Evolutionary conservation across 306 rosid species (phyloP).

Genomic region (Vigna angularis): DNA sequence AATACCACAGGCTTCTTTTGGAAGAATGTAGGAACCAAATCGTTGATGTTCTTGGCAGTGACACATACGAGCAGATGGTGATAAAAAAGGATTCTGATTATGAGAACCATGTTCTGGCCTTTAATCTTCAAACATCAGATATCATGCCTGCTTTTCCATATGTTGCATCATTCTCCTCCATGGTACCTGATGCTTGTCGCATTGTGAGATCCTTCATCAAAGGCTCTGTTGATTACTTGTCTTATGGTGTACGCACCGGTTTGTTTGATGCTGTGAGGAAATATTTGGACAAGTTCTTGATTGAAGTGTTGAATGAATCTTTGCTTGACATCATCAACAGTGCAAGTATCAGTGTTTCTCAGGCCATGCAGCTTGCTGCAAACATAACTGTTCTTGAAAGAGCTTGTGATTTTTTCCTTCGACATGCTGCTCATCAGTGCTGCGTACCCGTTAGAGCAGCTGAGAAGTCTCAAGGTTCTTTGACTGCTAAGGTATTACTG

Average conservation of each 20-base stretch:
- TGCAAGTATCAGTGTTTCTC: conserved; percentile 70
- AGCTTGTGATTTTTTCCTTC: conserved; percentile 88
- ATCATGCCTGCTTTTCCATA: conserved; percentile 93
- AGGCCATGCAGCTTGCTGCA: conserved; percentile 98
- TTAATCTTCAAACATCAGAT: conserved; percentile 76
- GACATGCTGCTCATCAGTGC: conserved; percentile 74
- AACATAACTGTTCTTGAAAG: conserved; percentile 85
- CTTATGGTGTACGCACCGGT: conserved; percentile 59
- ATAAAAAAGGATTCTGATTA: conserved; percentile 82
- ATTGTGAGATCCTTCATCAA: conserved; percentile 83
- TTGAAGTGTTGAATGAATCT: conserved; percentile 72
- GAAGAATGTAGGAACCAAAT: conserved; percentile 69
- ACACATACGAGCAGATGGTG: conserved; percentile 89
- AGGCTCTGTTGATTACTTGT: conserved; percentile 84
- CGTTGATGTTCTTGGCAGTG: conserved; percentile 60
- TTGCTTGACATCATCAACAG: conserved; percentile 67
- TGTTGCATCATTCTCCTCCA: conserved; percentile 84
- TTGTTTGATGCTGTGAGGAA: conserved; percentile 71
- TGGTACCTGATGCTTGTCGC: conserved; percentile 85
- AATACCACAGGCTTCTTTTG: conserved; percentile 80
- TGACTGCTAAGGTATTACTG: conserved; percentile 82
- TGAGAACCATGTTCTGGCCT: conserved; percentile 70
- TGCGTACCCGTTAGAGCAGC: conserved; percentile 59
- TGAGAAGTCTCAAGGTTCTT: conserved; percentile 70
- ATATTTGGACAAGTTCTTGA: conserved; percentile 73